Percentiles rank a stretch among this genome's conserved stretches.
phyloP scores from a whole-genome alignment of 306 rosid genomes.

The Geum urbanum region DNA sequence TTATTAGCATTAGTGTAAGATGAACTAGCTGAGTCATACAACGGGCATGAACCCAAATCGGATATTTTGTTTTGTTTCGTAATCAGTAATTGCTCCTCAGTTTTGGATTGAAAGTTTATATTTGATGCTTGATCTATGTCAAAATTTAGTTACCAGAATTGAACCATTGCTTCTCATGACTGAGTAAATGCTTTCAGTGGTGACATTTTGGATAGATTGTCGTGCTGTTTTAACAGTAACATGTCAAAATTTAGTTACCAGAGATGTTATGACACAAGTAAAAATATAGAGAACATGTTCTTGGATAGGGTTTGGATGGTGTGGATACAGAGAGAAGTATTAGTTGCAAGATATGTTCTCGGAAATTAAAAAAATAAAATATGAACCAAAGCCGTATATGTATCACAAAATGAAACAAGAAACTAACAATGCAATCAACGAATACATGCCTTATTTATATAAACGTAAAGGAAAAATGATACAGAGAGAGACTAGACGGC shows the following conservation, averaged over 20 bases:
- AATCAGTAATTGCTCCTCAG: constrained; percentile 18
- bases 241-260: too few species aligned
- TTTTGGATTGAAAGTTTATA: constrained; percentile 24
- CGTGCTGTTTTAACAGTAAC: too few species aligned
- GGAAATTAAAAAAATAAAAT: background rate
- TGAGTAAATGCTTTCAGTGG: background rate
- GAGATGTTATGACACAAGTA: too few species aligned
- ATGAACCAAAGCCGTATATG: background rate
- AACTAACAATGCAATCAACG: background rate
- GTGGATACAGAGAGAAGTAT: too few species aligned
- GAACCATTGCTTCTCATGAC: background rate
- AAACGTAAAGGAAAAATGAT: background rate
- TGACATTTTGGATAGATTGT: too few species aligned
- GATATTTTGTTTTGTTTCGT: constrained; percentile 14
- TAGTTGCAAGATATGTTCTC: too few species aligned
- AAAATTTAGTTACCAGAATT: background rate
- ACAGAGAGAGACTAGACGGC: background rate
- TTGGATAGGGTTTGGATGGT: too few species aligned
- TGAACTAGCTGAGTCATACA: constrained; percentile 13
- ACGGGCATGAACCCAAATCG: constrained; percentile 4
- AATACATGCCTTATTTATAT: background rate
- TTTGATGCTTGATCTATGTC: constrained; percentile 3
- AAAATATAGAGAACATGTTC: too few species aligned
- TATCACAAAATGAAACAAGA: background rate
- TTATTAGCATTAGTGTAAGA: constrained; percentile 19